A percentile compares a stretch with the other conserved stretches of the same genome.
phyloP scores from a whole-genome alignment of 345 rosid genomes.

The Murraya koenigii region DNA sequence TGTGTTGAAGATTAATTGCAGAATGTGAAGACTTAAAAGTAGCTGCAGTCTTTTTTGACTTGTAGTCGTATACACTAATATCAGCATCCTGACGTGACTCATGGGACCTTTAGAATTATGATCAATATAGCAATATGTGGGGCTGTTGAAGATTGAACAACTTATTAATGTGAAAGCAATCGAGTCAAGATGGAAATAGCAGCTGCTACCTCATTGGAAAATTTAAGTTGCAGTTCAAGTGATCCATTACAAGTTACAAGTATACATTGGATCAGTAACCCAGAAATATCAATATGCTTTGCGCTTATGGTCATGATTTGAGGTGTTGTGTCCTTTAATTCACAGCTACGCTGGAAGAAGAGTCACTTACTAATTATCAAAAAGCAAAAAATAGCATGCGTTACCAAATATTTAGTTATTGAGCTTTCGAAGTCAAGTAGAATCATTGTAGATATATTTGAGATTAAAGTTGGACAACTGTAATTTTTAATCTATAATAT shows the following conservation, averaged over 20 bases:
- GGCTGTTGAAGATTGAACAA: too few relatives aligned
- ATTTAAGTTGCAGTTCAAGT: too few relatives aligned
- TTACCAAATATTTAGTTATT: too few relatives aligned
- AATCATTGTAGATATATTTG: too few relatives aligned
- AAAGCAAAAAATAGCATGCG: neutral
- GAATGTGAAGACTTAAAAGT: neutral
- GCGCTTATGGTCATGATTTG: neutral
- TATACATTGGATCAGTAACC: too few relatives aligned
- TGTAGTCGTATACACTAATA: neutral
- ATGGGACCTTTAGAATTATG: neutral
- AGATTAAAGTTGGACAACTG: too few relatives aligned
- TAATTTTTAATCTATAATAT: too few relatives aligned
- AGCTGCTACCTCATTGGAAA: too few relatives aligned
- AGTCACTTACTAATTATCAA: neutral
- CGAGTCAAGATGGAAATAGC: too few relatives aligned
- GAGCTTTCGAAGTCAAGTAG: neutral
- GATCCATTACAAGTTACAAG: too few relatives aligned
- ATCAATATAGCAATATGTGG: neutral
- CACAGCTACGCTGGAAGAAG: neutral
- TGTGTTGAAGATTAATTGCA: neutral
- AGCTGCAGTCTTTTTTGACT: neutral
- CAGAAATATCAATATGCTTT: too few relatives aligned
- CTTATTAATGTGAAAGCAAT: too few relatives aligned
- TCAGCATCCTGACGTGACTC: neutral
- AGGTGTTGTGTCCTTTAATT: neutral